Evolutionary conservation across 164 flowering plant genomes (phyloP).

Genomic region (Vitis riparia): DNA sequence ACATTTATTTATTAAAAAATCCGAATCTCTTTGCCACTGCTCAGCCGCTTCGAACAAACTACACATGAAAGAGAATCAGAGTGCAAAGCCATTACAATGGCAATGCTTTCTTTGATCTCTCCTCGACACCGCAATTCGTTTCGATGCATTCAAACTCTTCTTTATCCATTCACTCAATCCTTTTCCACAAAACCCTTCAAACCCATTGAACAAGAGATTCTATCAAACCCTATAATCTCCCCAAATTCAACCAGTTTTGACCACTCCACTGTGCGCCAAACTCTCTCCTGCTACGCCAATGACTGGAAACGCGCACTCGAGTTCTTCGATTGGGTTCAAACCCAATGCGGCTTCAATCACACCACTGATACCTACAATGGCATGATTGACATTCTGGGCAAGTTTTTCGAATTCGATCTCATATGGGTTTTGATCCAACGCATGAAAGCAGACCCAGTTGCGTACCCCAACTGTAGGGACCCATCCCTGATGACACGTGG

Average conservation of each 20-base stretch:
- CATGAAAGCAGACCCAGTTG: constrained; percentile 33
- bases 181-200: constrained; percentile 11
- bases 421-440: constrained; percentile 53
- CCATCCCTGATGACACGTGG: too few species aligned
- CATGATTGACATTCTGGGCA: constrained; percentile 76
- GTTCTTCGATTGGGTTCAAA: constrained; percentile 83
- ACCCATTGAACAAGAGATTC: constrained; percentile 2
- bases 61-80: too few species aligned
- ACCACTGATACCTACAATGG: constrained; percentile 60
- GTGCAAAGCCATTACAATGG: too few species aligned
- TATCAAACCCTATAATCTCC: background rate
- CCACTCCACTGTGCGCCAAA: constrained; percentile 41
- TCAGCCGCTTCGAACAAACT: too few species aligned
- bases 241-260: constrained; percentile 15
- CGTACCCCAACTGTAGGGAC: too few species aligned
- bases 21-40: too few species aligned
- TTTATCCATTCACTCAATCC: background rate
- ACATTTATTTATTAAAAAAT: too few species aligned
- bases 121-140: constrained; percentile 4
- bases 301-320: too few species aligned
- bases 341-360: constrained; percentile 46
- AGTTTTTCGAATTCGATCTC: constrained; percentile 73
- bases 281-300: constrained; percentile 61
- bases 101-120: constrained; percentile 23
- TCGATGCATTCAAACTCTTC: constrained; percentile 3